These are phyloP conservation scores for Cantharellus anzutake DNA, from an alignment of 768 basidiomycete genomes.

Conservation along the genomic window DNA sequence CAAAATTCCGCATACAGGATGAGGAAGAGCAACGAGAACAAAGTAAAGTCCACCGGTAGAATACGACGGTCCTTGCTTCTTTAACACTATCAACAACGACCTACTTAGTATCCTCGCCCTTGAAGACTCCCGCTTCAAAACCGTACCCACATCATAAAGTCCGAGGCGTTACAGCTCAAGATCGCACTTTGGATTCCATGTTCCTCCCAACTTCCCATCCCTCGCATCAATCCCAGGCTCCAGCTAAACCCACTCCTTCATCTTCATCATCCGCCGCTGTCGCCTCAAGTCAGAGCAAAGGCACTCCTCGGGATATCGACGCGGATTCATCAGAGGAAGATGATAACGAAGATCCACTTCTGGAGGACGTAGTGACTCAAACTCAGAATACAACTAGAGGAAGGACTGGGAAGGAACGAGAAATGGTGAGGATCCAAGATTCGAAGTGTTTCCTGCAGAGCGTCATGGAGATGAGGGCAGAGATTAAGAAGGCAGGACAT, in stretches of 20 bases:
- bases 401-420: slow-evolving; percentile 11
- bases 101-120: background rate
- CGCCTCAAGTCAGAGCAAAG: slow-evolving; percentile 28
- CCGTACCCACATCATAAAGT: slow-evolving; percentile 67
- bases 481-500: slow-evolving; percentile 42
- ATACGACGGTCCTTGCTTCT: too few species aligned
- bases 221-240: background rate
- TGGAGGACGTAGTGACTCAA: slow-evolving; percentile 6
- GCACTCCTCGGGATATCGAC: background rate
- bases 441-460: slow-evolving; percentile 64
- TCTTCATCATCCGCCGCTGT: slow-evolving; percentile 13
- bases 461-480: slow-evolving; percentile 42
- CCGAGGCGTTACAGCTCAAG: slow-evolving; percentile 55
- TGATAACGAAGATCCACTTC: background rate
- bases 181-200: slow-evolving; percentile 92
- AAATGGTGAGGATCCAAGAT: slow-evolving; percentile 31
- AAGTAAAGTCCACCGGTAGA: too few species aligned
- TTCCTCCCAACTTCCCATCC: slow-evolving; percentile 28
- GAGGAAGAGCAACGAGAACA: background rate
- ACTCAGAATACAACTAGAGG: too few species aligned
- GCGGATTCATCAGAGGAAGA: background rate
- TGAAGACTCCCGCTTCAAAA: background rate
- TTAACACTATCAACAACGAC: too few species aligned
- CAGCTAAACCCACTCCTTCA: background rate
- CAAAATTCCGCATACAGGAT: background rate